phyloP scores from a whole-genome alignment of 192 early-diverging fungal species.

The Kappamyces sp. region DNA sequence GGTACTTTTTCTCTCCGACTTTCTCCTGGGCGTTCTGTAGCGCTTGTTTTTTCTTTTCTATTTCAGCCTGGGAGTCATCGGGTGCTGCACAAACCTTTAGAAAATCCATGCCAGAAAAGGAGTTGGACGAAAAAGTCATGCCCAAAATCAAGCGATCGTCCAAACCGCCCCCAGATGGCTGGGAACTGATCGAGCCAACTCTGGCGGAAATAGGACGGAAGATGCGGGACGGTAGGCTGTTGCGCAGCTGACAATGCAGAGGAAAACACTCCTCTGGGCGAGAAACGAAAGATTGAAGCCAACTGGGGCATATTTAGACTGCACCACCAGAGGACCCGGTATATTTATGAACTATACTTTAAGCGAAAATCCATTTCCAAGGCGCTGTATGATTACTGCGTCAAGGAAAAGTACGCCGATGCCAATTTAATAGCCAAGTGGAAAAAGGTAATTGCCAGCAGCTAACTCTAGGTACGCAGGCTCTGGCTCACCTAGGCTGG shows the following conservation, averaged over 20 bases:
- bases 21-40: not conserved
- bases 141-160: conserved; percentile 60
- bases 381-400: conserved; percentile 87
- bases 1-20: conserved; percentile 61
- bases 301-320: conserved; percentile 92
- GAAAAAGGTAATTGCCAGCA: conserved; percentile 66
- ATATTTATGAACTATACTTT: conserved; percentile 95
- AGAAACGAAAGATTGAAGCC: conserved; percentile 88
- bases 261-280: conserved; percentile 90
- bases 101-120: conserved; percentile 12
- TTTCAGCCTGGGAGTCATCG: conserved; percentile 15
- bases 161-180: conserved; percentile 87
- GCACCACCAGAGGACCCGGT: conserved; percentile 95
- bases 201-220: conserved; percentile 82
- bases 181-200: conserved; percentile 92
- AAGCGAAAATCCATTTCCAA: conserved; percentile 90
- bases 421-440: conserved; percentile 94
- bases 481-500: conserved; percentile 52
- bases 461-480: conserved; percentile 6
- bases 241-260: conserved; percentile 42
- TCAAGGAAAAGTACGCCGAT: conserved; percentile 90
- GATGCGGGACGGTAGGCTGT: conserved; percentile 84
- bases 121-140: conserved; percentile 24
- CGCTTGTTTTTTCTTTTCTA: conserved; percentile 23
- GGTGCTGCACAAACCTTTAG: conserved; percentile 1